phyloP scores from a whole-genome alignment of 805 yeast species.

The Kodamaea fukazawae region DNA sequence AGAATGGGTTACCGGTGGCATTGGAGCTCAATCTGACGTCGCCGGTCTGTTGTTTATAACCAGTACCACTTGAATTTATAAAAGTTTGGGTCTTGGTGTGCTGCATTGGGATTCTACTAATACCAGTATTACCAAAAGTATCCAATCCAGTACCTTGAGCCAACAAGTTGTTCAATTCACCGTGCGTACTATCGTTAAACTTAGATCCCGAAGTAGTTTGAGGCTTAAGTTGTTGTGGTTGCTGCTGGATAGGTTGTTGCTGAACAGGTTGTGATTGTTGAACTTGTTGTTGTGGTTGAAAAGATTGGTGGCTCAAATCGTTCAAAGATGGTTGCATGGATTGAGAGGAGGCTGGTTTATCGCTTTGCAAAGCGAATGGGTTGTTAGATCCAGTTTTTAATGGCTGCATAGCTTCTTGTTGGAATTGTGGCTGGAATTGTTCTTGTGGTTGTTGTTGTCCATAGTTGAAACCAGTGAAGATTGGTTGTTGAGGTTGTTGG shows the following conservation, averaged over 20 bases:
- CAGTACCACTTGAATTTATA: constrained; percentile 86
- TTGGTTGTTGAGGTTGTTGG: constrained; percentile 31
- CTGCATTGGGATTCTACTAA: constrained; percentile 84
- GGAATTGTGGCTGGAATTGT: constrained; percentile 23
- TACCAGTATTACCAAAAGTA: constrained; percentile 89
- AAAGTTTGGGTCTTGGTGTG: constrained; percentile 80
- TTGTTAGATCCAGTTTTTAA: constrained; percentile 71
- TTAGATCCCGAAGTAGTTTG: constrained; percentile 33
- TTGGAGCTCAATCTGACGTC: constrained; percentile 34
- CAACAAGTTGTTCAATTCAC: constrained; percentile 70
- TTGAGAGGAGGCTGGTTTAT: constrained; percentile 18
- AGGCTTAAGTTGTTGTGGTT: constrained; percentile 23
- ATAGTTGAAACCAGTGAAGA: constrained; percentile 30
- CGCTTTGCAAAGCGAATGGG: constrained; percentile 59
- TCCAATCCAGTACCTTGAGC: constrained; percentile 90
- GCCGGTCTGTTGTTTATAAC: constrained; percentile 51
- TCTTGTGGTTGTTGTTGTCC: constrained; percentile 25
- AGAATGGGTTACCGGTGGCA: constrained; percentile 57
- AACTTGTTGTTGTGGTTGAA: constrained; percentile 20
- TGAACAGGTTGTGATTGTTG: constrained; percentile 13
- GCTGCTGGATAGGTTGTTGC: constrained; percentile 33
- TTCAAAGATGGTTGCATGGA: constrained; percentile 20
- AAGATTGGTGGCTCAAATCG: constrained; percentile 30
- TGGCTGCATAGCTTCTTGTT: constrained; percentile 45
- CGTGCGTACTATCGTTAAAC: constrained; percentile 45